Base-by-base conservation (phyloP, 2,329 filamentous ascomycete species). In the Capronia americana region DNA sequence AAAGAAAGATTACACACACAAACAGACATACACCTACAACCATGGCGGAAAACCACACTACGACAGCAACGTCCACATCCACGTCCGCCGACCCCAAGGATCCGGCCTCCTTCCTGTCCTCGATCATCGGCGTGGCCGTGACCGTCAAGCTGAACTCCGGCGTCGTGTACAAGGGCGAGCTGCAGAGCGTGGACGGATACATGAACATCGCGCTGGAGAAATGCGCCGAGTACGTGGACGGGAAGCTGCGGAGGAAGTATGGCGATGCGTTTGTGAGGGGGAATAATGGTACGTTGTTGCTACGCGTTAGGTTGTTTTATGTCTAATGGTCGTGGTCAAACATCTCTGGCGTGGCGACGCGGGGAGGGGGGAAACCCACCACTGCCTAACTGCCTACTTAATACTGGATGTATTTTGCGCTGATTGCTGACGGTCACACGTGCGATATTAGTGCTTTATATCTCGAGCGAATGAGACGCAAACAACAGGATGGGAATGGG, bases 171-270 rank as follows among this genome's bases (percentile, higher is more conserved):
- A 97, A 95, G 86, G 95, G 95, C 73, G 93, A 97, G 78, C 86
- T 98, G 44, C 93, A 98, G 78, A 97, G 93, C 0, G 94, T 99
- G 57, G 95, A 99, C 79, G 95, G 95, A 60, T 99, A 98, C 82
- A 99, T 99, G 95, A 99, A 99, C 82, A 97, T 99, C 77, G 94
- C 95, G 12, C 87, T 99, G 32, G 95, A 99, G 80, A 95, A 97
- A 81, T 96, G 93, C 23, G 90, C 92, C 71, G 95, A 99, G 81
- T 93, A 90, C 73, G 90, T 97, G 72, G 90, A 96, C 75, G 94
- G 93, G 50, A 87, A 88, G 70, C 88, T 94, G 80, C 87, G 91
- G 74, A 87, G 92, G 74, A 91, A 87, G 62, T 97, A 97, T 77
- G 94, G 94, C 7, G 94, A 98, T 83, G 92, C 94, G 4, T 98